Evolutionary conservation across 768 basidiomycete species (phyloP).

Genomic region (Trametes cinnabarina): DNA sequence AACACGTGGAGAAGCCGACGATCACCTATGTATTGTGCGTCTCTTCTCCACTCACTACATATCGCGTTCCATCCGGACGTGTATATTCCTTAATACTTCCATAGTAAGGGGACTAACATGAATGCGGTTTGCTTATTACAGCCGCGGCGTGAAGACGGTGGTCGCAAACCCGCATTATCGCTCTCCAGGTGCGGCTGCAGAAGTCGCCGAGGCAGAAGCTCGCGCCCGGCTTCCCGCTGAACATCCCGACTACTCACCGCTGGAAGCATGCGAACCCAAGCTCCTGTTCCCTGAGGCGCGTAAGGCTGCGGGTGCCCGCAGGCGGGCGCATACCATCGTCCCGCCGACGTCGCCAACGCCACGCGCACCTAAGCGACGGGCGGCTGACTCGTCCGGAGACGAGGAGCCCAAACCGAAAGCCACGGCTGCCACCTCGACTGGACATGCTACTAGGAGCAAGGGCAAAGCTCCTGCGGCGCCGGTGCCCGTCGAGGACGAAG

Average conservation of each 20-base stretch:
- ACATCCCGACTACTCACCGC: conserved; percentile 66
- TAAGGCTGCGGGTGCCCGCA: conserved; percentile 25
- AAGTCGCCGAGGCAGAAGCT: conserved; percentile 45
- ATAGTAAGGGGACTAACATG: not conserved
- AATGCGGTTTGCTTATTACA: conserved; percentile 26
- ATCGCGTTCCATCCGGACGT: not conserved
- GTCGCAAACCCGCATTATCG: conserved; percentile 66
- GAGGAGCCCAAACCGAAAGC: not conserved
- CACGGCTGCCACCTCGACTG: not conserved
- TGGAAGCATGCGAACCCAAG: conserved; percentile 52
- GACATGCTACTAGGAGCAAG: not conserved
- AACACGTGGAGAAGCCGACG: conserved; percentile 54
- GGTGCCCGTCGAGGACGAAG: conserved; percentile 14
- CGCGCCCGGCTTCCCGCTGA: conserved; percentile 55
- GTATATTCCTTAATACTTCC: not conserved
- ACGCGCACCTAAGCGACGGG: not conserved
- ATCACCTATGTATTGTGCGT: conserved; percentile 76
- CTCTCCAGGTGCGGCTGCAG: conserved; percentile 23
- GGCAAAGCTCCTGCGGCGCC: conserved; percentile 2
- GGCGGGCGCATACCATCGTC: conserved; percentile 6
- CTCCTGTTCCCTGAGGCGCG: conserved; percentile 48
- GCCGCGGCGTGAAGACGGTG: conserved; percentile 63
- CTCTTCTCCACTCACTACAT: not conserved
- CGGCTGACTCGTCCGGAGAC: conserved; percentile 9
- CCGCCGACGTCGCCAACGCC: conserved; percentile 8